A percentile compares a stretch with the other conserved stretches of the same genome.
Conservation (phyloP, 305 asterid genomes). For the Euphrasia arctica region DNA sequence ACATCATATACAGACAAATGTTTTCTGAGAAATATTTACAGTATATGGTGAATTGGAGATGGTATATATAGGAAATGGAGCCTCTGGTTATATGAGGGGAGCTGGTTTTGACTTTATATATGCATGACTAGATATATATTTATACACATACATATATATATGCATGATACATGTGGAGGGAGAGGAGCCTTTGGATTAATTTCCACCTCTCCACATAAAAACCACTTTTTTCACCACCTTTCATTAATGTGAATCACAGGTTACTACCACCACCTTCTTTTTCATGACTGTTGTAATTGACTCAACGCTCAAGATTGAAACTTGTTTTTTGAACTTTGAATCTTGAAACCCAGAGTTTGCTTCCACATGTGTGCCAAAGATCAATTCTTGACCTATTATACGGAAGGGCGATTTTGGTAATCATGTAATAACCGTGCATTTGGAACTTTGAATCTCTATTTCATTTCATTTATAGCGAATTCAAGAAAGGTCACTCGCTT, state of each 20-base stretch:
- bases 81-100: slow-evolving; percentile 23
- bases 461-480: too few relatives aligned
- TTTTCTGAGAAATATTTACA: slow-evolving; percentile 22
- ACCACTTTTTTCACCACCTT: slow-evolving; percentile 36
- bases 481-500: too few relatives aligned
- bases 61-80: slow-evolving; percentile 25
- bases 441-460: too few relatives aligned
- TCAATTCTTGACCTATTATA: not conserved
- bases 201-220: slow-evolving; percentile 52
- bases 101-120: slow-evolving; percentile 37
- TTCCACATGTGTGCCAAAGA: not conserved
- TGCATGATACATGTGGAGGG: slow-evolving; percentile 45
- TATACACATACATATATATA: slow-evolving; percentile 22
- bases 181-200: slow-evolving; percentile 89
- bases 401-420: not conserved
- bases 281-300: slow-evolving; percentile 52
- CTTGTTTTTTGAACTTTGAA: slow-evolving; percentile 40
- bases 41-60: slow-evolving; percentile 20
- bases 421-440: too few relatives aligned
- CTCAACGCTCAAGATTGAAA: slow-evolving; percentile 37
- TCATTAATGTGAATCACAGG: slow-evolving; percentile 56
- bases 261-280: slow-evolving; percentile 38
- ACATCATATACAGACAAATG: slow-evolving; percentile 13
- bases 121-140: slow-evolving; percentile 12
- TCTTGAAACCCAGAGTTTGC: slow-evolving; percentile 20